Evolutionary conservation across 2,329 filamentous ascomycete genomes (phyloP), one percentile per base, ranked within the genome.

Genomic region (Alternaria consortialis): DNA sequence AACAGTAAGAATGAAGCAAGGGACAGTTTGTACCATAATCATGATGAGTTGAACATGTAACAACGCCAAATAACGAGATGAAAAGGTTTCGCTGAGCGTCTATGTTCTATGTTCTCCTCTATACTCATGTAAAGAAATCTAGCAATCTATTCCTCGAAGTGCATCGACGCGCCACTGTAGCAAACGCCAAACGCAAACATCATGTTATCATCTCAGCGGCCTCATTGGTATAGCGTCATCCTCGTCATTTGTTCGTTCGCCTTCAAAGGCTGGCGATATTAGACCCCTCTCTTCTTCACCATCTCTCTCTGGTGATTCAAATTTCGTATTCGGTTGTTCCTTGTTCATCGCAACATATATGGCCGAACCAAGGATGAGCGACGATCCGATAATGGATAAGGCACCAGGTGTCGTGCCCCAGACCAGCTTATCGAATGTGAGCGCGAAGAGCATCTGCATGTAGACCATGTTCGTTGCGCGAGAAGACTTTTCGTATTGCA

Each of bases 391-490:
- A 67, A 89, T 86, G 60, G 86, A 88, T 66, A 87, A 77, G 20
- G 80, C 73, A 8, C 84, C 84, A 1, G 89, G 86, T 7, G 83
- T 86, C 15, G 84, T 85, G 3, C 86, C 85, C 80, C 88, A 91
- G 15, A 91, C 80, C 11, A 89, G 64, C 67, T 87, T 86, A 73
- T 91, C 89, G 13, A 88, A 88, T 4, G 83, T 80, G 11, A 91
- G 76, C 2, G 89, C 89, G 74, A 90, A 91, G 4, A 91, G 77
- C 87, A 91, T 90, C 74, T 90, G 88, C 46, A 85, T 88, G 71
- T 91, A 91, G 0, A 89, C 81, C 87, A 91, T 90, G 56, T 87
- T 88, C 0, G 87, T 90, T 2, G 87, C 88, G 20, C 86, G 82
- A 3, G 81, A 80, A 1, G 84, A 85, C 63, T 90, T 90, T 71